These are phyloP conservation scores for Solanum habrochaites DNA, from an alignment of 257 asterid genomes.

Conservation along the genomic window DNA sequence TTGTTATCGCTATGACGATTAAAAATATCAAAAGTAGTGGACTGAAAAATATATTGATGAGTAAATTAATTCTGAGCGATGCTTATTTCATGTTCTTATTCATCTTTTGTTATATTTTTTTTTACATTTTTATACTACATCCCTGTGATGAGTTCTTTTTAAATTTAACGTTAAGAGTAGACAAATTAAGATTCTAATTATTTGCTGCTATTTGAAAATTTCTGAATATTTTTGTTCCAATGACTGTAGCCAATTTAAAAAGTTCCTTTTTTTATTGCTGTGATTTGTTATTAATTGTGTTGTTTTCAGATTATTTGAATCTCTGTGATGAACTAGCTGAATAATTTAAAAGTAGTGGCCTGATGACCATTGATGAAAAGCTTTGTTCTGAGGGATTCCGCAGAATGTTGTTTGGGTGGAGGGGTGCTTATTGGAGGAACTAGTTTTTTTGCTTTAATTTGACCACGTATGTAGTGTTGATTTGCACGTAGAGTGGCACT, in stretches of 20 bases:
- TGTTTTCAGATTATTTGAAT: neutral
- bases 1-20: neutral
- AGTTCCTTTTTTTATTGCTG: neutral
- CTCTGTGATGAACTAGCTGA: neutral
- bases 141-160: neutral
- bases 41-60: neutral
- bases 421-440: rapidly evolving
- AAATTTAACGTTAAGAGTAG: neutral
- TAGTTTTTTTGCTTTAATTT: neutral
- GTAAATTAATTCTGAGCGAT: neutral
- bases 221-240: neutral
- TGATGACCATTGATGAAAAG: neutral
- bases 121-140: neutral
- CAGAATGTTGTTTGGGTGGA: neutral
- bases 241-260: neutral
- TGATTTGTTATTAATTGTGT: neutral
- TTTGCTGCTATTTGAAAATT: neutral
- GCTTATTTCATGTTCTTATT: neutral
- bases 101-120: neutral
- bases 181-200: neutral
- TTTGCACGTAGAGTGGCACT: neutral
- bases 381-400: neutral
- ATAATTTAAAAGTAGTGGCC: neutral
- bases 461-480: neutral
- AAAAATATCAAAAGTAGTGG: neutral